Evolutionary conservation across 257 asterid genomes (phyloP).

Genomic region (Nicotiana tomentosiformis): DNA sequence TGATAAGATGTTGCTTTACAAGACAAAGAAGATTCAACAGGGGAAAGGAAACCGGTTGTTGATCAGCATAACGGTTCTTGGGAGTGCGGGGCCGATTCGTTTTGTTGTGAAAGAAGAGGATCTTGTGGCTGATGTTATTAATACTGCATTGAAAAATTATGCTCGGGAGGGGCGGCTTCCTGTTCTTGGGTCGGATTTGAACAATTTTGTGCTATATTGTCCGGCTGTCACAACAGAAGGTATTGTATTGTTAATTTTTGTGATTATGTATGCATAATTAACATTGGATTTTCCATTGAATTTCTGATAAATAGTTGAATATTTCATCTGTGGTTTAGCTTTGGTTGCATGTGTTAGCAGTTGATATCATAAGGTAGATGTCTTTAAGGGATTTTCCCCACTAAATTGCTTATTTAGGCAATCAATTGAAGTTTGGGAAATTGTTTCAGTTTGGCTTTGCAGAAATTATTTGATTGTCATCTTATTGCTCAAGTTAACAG

Average conservation of each 20-base stretch:
- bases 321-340: neutral
- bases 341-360: neutral
- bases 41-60: conserved; percentile 27
- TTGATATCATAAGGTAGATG: neutral
- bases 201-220: conserved; percentile 25
- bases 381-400: neutral
- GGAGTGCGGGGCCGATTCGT: conserved; percentile 39
- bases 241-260: neutral
- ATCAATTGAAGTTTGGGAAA: neutral
- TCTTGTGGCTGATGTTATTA: conserved; percentile 26
- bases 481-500: neutral
- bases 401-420: neutral
- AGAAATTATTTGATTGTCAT: neutral
- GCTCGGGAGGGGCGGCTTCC: conserved; percentile 40
- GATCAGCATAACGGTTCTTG: conserved; percentile 34
- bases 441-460: neutral
- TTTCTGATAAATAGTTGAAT: neutral
- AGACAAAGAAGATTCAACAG: conserved; percentile 31
- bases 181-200: conserved; percentile 27
- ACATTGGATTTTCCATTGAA: neutral
- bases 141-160: conserved; percentile 28
- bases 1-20: conserved; percentile 20
- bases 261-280: neutral
- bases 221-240: conserved; percentile 28
- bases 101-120: conserved; percentile 36